phyloP scores from a whole-genome alignment of 805 yeast genomes.

The Barnettozyma siamensis region DNA sequence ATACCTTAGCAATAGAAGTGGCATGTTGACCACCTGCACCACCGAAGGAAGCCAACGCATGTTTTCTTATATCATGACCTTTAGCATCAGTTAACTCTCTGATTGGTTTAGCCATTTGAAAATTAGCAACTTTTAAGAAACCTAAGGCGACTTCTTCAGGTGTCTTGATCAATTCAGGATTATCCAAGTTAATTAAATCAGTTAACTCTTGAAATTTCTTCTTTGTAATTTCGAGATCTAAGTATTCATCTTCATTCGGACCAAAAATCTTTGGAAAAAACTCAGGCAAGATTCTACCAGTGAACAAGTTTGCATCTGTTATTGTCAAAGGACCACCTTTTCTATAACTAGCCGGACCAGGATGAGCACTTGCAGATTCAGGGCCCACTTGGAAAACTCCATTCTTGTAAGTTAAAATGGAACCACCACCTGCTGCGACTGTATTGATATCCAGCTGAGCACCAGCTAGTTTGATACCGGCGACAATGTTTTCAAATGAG shows the following conservation, averaged over 20 bases:
- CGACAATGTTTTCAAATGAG: constrained; percentile 30
- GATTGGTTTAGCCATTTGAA: constrained; percentile 42
- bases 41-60: constrained; percentile 41
- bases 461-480: constrained; percentile 36
- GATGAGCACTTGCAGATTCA: constrained; percentile 42
- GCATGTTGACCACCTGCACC: constrained; percentile 48
- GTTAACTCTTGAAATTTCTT: constrained; percentile 34
- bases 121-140: constrained; percentile 40
- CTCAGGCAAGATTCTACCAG: constrained; percentile 37
- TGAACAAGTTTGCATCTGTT: constrained; percentile 40
- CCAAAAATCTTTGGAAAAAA: constrained; percentile 42
- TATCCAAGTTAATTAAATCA: constrained; percentile 30
- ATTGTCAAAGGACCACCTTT: constrained; percentile 44
- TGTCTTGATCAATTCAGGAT: constrained; percentile 27
- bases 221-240: constrained; percentile 31
- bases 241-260: constrained; percentile 35
- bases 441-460: constrained; percentile 35
- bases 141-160: constrained; percentile 42
- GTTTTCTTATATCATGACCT: constrained; percentile 38
- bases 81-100: constrained; percentile 41
- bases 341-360: constrained; percentile 44
- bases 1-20: constrained; percentile 35
- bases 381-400: constrained; percentile 41
- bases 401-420: constrained; percentile 28
- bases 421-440: constrained; percentile 35